Evolutionary conservation across 768 basidiomycete species (phyloP), one percentile per base, ranked within the genome.

Genomic region (Mycena belliarum): DNA sequence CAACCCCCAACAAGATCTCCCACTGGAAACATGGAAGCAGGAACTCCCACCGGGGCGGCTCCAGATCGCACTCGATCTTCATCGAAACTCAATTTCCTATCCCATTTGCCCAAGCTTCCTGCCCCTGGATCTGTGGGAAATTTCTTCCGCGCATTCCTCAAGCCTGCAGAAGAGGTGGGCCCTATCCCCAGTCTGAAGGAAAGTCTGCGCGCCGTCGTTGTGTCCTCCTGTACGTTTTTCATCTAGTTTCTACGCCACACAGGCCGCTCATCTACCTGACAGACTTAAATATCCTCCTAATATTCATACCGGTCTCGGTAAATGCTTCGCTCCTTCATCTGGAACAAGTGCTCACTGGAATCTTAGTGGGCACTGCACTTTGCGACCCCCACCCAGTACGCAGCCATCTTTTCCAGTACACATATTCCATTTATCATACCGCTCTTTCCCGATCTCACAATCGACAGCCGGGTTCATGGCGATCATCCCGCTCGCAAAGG

Each of bases 401-500:
- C 76, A 8, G 67, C 82, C 2, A 70, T 83, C 42, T 85, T 85
- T 52, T 66, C 83, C 43, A 80, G 84, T 86, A 57, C 29, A 59
- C 57, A 14, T 28, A n/a, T 11, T 24, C 14, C 23, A 15, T 57
- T 69, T 7, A 6, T 35, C 24, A 20, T n/a, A 38, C 37, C 18
- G n/a, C n/a, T n/a, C n/a, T 16, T 14, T 28, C 14, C 46, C 28
- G 9, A 37, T 40, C 49, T 56, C 21, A 28, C 12, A 63, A 4
- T 10, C 7, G 3, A 48, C 61, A 83, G 81, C 80, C 55, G 77
- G 76, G 0, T 85, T 87, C 70, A 64, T 84, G 35, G 80, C 85
- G 8, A 88, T 88, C 59, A 73, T 88, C 14, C 87, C 86, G 0
- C 74, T 87, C 6, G 86, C 87, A 21, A 83, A 85, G 67, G 82